Conservation (phyloP, 805 yeast genomes). For the Candida railenensis region DNA sequence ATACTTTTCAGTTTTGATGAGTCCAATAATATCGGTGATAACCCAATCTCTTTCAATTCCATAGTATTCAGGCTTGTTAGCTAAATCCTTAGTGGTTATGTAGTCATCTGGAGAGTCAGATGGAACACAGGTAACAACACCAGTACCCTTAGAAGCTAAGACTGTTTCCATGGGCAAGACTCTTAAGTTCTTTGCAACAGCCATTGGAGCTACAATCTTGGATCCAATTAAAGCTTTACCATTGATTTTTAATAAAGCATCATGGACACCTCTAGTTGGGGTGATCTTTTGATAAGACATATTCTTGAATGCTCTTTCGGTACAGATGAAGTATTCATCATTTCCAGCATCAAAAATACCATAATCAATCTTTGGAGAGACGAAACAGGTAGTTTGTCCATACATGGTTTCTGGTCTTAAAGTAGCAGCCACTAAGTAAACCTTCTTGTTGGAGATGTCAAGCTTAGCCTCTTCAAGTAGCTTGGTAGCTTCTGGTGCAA, state of each 20-base stretch:
- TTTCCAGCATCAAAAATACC: conserved; percentile 87
- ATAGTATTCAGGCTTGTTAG: conserved; percentile 88
- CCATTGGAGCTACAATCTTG: conserved; percentile 79
- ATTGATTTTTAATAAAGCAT: conserved; percentile 54
- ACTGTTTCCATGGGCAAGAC: conserved; percentile 98
- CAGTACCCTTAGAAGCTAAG: conserved; percentile 93
- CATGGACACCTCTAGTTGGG: conserved; percentile 79
- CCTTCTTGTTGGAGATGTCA: conserved; percentile 50
- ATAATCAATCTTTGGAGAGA: conserved; percentile 88
- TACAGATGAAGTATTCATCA: conserved; percentile 74
- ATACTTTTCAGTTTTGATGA: conserved; percentile 77
- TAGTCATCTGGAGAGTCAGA: conserved; percentile 98
- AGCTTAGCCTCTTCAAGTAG: conserved; percentile 45
- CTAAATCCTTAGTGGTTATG: conserved; percentile 80
- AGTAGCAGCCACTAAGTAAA: conserved; percentile 91
- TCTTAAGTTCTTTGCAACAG: conserved; percentile 66
- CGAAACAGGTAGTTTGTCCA: conserved; percentile 98
- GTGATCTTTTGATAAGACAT: conserved; percentile 94
- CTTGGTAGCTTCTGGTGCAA: conserved; percentile 56
- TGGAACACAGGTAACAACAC: conserved; percentile 98
- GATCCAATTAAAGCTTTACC: conserved; percentile 86
- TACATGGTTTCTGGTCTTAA: conserved; percentile 99
- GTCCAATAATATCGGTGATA: conserved; percentile 64
- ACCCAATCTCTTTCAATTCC: conserved; percentile 87
- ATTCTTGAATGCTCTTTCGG: conserved; percentile 95